Base-by-base conservation (phyloP, 1,284 basidiomycete species). In the Anthracocystis walkeri region DNA sequence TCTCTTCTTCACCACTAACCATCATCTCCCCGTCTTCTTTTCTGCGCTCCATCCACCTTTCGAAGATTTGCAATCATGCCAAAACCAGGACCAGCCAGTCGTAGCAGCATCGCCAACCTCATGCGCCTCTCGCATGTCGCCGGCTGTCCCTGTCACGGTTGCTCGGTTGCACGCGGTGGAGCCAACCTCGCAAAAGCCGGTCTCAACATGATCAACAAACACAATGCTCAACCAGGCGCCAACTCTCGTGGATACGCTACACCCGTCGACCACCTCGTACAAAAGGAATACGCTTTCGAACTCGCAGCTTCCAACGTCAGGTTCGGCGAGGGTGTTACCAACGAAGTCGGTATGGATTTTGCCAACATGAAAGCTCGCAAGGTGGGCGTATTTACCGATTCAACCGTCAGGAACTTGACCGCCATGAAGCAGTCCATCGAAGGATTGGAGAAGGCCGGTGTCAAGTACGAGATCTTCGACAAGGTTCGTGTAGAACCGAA, bases 241-340 rank as follows among this genome's bases (percentile, higher is more conserved):
- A 78, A 58, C 18, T 50, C 70, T 2, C 70, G 84, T 12, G 73
- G 76, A 7, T 86, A 85, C 60, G 95, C 94, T n/a, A 93, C 93
- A 0, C 95, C 95, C 27, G 90, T 93, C 14, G 89, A 93, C 58
- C 81, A 86, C 4, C 87, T 91, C 10, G 53, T 81, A 4, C 63
- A 94, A 86, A 94, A 92, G 84, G 95, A 98, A 86, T 98, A 97
- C 85, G 95, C 95, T 0, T 98, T 97, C 82, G 95, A 98, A 92
- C 91, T 97, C 65, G 93, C 95, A 12, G 95, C 95, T 1, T 92
- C 92, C 54, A 95, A 95, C 84, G 87, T 97, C 65, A 70, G 85
- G 4, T 86, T 79, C 45, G 85, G 85, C 18, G 77, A 83, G 51
- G 85, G 85, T 16, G 85, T 85, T 31, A 85, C 85, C 20, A 68